Base-by-base conservation (phyloP, 1,284 basidiomycete species). In the Termitomyces sp. region DNA sequence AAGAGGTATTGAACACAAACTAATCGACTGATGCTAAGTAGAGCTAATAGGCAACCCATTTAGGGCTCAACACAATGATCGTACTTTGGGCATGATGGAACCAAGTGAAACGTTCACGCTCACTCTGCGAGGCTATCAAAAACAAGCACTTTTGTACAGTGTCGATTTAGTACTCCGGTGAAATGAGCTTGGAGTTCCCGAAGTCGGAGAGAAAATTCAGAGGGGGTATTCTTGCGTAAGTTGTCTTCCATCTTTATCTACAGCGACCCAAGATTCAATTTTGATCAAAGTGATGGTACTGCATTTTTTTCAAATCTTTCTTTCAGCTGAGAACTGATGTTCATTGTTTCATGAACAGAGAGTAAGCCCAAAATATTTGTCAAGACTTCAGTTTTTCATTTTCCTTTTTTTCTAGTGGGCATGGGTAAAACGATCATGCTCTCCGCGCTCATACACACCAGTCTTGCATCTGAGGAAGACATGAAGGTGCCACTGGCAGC, bases 401-500 rank as follows among this genome's bases (percentile, higher is more conserved):
- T 8, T 30, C 16, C 10, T 33, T 11, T 33, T 3, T 11, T 33
- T 3, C n/a, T 24, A 88, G 82, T 88, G 91, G 92, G 95, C 8
- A 91, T 98, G 84, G 96, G 96, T 3, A 99, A 99, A 73, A 97
- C 96, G 0, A 94, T 96, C 63, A 96, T 97, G 93, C 73, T 97
- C 47, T 91, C 94, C 1, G 86, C 93, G 10, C 79, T 98, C 35
- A 88, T 98, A 24, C 93, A 97, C 60, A 84, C 84, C 10, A 91
- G 88, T 57, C 78, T 78, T 37, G 77, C 75, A 16, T 68, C 73
- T 1, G 76, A 79, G 37, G 55, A 68, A n/a, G 64, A 71, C 24
- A 56, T 60, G 0, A 65, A 68, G 18, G 53, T 62, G 16, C 63
- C 59, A 1, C 62, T 65, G 9, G 56, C 57, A 9, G 60, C 68